Percentiles rank a stretch among this genome's conserved stretches.
Conservation (phyloP, 1,284 basidiomycete species). For the Sporisorium scitamineum region DNA sequence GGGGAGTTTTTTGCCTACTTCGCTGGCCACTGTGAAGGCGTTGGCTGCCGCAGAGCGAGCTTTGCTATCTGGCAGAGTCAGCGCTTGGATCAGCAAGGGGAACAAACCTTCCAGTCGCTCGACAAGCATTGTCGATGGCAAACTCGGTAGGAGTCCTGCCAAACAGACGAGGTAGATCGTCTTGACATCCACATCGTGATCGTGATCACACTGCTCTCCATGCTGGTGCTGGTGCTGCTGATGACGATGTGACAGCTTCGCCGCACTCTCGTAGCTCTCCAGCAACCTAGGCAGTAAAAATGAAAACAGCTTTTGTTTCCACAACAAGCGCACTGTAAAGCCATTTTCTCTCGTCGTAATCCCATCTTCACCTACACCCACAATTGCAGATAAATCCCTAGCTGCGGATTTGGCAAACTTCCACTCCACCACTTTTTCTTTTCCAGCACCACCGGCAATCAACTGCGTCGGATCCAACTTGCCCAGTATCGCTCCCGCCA, state of each 20-base stretch:
- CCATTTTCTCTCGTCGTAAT: slow-evolving; percentile 56
- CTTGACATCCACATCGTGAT: slow-evolving; percentile 70
- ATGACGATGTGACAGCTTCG: slow-evolving; percentile 19
- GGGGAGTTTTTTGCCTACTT: slow-evolving; percentile 66
- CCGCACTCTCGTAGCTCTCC: slow-evolving; percentile 48
- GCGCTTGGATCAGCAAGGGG: slow-evolving; percentile 85
- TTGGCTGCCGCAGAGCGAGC: slow-evolving; percentile 84
- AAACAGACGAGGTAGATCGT: slow-evolving; percentile 85
- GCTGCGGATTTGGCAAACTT: slow-evolving; percentile 31
- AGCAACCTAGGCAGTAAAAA: slow-evolving; percentile 81
- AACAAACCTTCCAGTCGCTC: slow-evolving; percentile 75
- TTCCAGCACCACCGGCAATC: background rate
- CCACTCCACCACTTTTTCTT: slow-evolving; percentile 26
- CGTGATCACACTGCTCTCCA: slow-evolving; percentile 11
- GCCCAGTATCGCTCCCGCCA: slow-evolving; percentile 9
- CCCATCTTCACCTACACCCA: slow-evolving; percentile 51
- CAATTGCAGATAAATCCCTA: slow-evolving; percentile 29
- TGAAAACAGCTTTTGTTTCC: slow-evolving; percentile 86
- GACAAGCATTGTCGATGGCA: slow-evolving; percentile 75
- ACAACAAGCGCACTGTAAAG: slow-evolving; percentile 66
- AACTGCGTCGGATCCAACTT: slow-evolving; percentile 6
- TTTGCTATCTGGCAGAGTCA: slow-evolving; percentile 80
- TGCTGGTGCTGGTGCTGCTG: slow-evolving; percentile 20
- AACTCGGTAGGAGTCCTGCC: slow-evolving; percentile 81
- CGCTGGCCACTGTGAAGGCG: slow-evolving; percentile 80